These are phyloP conservation scores for Yamadazyma olivae DNA, from an alignment of 805 yeast species.

Conservation along the genomic window DNA sequence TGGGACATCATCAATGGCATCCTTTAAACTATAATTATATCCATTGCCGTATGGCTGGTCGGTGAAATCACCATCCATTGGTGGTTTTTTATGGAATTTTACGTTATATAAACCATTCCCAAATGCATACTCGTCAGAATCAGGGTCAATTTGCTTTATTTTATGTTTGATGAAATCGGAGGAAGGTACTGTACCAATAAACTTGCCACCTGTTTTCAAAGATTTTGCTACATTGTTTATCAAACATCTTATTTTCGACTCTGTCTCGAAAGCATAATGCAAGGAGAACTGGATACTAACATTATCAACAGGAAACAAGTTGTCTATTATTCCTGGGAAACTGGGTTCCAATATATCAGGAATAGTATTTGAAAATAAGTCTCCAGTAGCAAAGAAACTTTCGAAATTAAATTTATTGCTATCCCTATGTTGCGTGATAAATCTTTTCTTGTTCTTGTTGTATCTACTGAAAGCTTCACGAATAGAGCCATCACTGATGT, in stretches of 20 bases:
- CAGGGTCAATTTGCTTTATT: conserved; percentile 23
- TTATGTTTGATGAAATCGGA: conserved; percentile 77
- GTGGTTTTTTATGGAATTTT: conserved; percentile 74
- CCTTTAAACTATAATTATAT: conserved; percentile 78
- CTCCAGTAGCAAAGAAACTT: conserved; percentile 87
- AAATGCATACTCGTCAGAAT: conserved; percentile 40
- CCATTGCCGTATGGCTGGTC: conserved; percentile 74
- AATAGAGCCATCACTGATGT: conserved; percentile 85
- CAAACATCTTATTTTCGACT: conserved; percentile 69
- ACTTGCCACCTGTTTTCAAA: conserved; percentile 77
- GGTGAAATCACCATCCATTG: conserved; percentile 68
- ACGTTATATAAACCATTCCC: conserved; percentile 86
- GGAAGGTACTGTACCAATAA: conserved; percentile 93
- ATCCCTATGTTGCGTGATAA: conserved; percentile 29
- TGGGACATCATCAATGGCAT: conserved; percentile 95
- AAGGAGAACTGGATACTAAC: conserved; percentile 90
- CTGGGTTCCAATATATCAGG: conserved; percentile 63
- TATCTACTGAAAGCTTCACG: conserved; percentile 81
- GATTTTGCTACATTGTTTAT: conserved; percentile 74
- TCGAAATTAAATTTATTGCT: conserved; percentile 59
- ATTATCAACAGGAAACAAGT: conserved; percentile 76
- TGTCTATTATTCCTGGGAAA: conserved; percentile 58
- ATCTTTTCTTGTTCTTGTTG: conserved; percentile 45
- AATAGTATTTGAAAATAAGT: conserved; percentile 72
- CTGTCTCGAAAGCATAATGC: conserved; percentile 92